Conservation (phyloP, 768 basidiomycete genomes). For the Suillus lakei region DNA sequence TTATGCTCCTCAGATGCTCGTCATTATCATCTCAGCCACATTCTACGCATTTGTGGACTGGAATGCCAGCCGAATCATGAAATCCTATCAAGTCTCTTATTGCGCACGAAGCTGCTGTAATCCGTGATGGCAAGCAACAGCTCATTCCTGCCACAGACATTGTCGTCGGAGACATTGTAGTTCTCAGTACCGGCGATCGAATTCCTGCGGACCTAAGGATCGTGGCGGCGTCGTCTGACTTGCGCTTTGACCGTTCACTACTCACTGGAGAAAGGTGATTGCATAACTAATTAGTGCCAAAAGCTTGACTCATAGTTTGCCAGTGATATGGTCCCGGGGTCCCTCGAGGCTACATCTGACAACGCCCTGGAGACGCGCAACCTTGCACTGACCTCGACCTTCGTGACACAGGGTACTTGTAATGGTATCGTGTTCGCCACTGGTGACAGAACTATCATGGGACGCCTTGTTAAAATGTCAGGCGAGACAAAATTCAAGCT, state of each 20-base stretch:
- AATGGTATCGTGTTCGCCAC: conserved; percentile 47
- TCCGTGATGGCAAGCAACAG: conserved; percentile 52
- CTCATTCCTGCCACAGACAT: conserved; percentile 57
- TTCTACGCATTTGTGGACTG: conserved; percentile 59
- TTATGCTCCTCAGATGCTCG: conserved; percentile 41
- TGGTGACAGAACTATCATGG: conserved; percentile 52
- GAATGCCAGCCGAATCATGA: conserved; percentile 54
- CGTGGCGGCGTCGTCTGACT: conserved; percentile 53
- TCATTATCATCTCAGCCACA: conserved; percentile 45
- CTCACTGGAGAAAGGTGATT: conserved; percentile 54
- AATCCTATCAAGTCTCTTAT: conserved; percentile 62
- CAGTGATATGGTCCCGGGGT: conserved; percentile 50
- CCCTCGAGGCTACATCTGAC: conserved; percentile 50
- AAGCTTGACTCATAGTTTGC: background rate
- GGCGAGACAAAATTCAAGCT: conserved; percentile 49
- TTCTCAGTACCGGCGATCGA: conserved; percentile 57
- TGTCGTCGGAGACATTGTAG: conserved; percentile 60
- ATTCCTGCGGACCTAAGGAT: conserved; percentile 65
- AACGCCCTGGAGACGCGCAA: conserved; percentile 53
- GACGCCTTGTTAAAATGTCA: conserved; percentile 59
- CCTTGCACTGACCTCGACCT: conserved; percentile 52
- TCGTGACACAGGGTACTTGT: conserved; percentile 46
- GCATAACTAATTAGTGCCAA: conserved; percentile 4
- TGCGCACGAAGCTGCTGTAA: conserved; percentile 60
- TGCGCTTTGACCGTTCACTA: conserved; percentile 57